These are phyloP conservation scores for Bryoglossum gracile DNA, from an alignment of 495 filamentous ascomycete genomes.

Conservation along the genomic window DNA sequence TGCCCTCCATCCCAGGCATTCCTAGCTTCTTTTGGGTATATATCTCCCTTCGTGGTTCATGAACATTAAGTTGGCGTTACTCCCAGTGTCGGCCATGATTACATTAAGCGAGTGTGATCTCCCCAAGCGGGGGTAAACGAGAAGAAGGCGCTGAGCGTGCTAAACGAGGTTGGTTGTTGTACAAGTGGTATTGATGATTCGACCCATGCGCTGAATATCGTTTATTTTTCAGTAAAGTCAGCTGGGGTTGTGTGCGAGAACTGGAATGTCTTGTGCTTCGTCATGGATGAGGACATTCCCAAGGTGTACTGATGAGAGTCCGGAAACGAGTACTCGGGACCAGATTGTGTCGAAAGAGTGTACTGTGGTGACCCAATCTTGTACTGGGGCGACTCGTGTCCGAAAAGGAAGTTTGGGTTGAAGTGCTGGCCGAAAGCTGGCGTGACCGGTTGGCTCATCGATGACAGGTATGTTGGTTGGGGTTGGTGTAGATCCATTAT, in stretches of 20 bases:
- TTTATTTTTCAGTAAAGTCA: conserved; percentile 25
- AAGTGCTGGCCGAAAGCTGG: conserved; percentile 24
- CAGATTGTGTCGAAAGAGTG: conserved; percentile 13
- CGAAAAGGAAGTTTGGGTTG: conserved; percentile 21
- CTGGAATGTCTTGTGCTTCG: conserved; percentile 25
- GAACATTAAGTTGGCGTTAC: conserved; percentile 21
- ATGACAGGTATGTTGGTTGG: conserved; percentile 20
- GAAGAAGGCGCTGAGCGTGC: conserved; percentile 15
- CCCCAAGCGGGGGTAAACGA: neutral
- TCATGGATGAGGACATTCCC: conserved; percentile 18
- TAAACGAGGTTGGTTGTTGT: conserved; percentile 19
- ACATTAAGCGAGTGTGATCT: conserved; percentile 24
- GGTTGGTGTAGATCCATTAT: conserved; percentile 23
- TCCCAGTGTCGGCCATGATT: conserved; percentile 13
- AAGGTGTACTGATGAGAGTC: conserved; percentile 6
- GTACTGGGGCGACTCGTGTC: conserved; percentile 15
- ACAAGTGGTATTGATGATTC: conserved; percentile 9
- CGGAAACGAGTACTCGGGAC: conserved; percentile 23
- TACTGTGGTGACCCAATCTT: conserved; percentile 21
- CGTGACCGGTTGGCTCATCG: conserved; percentile 21
- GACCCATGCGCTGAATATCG: neutral
- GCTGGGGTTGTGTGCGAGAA: conserved; percentile 25
- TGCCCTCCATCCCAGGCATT: conserved; percentile 1
- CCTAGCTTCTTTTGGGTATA: conserved; percentile 25
- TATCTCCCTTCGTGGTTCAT: conserved; percentile 19